These are phyloP conservation scores for Termitomyces titanicus DNA, from an alignment of 768 basidiomycete species.

Conservation along the genomic window DNA sequence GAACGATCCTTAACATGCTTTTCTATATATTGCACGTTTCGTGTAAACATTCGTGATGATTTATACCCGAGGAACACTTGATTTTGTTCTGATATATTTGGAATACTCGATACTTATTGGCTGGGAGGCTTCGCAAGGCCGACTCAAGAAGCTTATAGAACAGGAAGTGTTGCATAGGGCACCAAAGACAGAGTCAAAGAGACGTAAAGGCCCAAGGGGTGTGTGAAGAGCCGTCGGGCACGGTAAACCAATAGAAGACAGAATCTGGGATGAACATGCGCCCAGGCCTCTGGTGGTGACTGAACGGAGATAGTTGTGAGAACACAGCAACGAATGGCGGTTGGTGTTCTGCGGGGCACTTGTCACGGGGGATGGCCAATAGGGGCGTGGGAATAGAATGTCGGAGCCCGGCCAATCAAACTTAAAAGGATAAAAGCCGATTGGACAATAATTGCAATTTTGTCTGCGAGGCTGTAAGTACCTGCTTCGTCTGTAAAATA, in stretches of 20 bases:
- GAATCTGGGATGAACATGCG: too few relatives aligned
- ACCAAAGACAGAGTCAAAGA: not conserved
- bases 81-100: too few relatives aligned
- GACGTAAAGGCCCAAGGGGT: not conserved
- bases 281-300: too few relatives aligned
- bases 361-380: not conserved
- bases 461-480: too few relatives aligned
- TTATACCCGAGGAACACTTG: not conserved
- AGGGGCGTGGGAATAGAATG: not conserved
- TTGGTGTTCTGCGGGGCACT: not conserved
- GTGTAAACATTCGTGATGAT: not conserved
- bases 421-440: not conserved
- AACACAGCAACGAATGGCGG: too few relatives aligned
- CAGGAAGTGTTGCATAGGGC: not conserved
- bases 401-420: not conserved
- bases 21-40: not conserved
- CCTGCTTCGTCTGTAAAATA: too few relatives aligned
- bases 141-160: not conserved
- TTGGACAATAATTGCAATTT: not conserved
- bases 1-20: not conserved
- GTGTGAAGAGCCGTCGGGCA: not conserved
- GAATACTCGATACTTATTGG: not conserved
- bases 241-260: too few relatives aligned
- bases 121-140: not conserved
- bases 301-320: too few relatives aligned